Percentiles rank a stretch among this genome's conserved stretches.
Conservation (phyloP, 352 stramenopile species). For the Thalassiosira mediterranea region DNA sequence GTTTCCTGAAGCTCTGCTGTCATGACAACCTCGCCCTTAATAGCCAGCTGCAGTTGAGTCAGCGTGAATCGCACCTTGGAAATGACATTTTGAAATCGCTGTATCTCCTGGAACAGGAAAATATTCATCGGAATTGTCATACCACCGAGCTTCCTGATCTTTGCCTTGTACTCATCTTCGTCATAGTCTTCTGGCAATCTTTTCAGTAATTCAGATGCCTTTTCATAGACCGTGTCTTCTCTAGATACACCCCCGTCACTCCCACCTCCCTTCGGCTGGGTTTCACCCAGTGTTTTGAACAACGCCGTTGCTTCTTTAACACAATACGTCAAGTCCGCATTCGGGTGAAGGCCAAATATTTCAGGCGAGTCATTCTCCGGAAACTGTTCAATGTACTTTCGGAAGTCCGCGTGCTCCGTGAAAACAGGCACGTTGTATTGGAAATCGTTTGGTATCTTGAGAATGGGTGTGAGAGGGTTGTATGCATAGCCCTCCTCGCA, state of each 20-base stretch:
- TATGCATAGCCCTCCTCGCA: constrained; percentile 90
- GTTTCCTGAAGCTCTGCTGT: constrained; percentile 94
- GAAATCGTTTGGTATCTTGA: constrained; percentile 96
- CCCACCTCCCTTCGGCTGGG: constrained; percentile 92
- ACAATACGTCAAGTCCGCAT: constrained; percentile 97
- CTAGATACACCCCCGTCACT: constrained; percentile 90
- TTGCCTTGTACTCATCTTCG: constrained; percentile 97
- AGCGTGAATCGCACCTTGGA: constrained; percentile 95
- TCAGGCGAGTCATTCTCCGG: constrained; percentile 97
- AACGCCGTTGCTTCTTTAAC: constrained; percentile 95
- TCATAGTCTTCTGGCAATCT: constrained; percentile 95
- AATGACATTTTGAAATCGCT: constrained; percentile 95
- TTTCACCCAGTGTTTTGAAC: constrained; percentile 93
- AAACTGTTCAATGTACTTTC: constrained; percentile 93
- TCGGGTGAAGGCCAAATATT: constrained; percentile 98
- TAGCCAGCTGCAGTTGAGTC: constrained; percentile 94
- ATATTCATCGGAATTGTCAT: constrained; percentile 97
- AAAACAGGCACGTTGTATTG: constrained; percentile 92
- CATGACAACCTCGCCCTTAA: constrained; percentile 98
- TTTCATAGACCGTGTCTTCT: constrained; percentile 96
- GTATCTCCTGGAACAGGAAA: constrained; percentile 98
- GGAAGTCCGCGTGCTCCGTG: constrained; percentile 92
- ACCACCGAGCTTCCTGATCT: constrained; percentile 95
- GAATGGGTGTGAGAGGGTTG: constrained; percentile 93
- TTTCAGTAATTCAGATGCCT: constrained; percentile 92